Evolutionary conservation across 164 flowering plant genomes (phyloP).

Genomic region (Tetracentron sinense): DNA sequence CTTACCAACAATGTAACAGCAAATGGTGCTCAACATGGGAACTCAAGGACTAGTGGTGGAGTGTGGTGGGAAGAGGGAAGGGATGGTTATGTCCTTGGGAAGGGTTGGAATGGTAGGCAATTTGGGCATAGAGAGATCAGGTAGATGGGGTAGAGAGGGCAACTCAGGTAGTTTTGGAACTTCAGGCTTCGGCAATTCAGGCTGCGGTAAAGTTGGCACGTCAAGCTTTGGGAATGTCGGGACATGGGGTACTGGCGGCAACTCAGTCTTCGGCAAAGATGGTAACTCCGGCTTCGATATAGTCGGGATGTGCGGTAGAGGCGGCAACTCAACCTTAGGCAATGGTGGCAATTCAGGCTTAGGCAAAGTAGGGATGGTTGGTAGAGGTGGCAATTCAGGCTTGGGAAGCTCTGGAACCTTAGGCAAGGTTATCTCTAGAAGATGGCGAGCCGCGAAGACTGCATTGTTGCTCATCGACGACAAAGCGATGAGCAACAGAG

Average conservation of each 20-base stretch:
- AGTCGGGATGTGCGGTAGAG: constrained; percentile 7
- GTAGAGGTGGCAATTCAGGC: constrained; percentile 22
- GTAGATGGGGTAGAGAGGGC: background rate
- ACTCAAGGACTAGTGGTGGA: constrained; percentile 6
- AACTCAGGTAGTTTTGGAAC: constrained; percentile 1
- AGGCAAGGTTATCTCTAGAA: constrained; percentile 3
- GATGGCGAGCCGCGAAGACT: too few relatives aligned
- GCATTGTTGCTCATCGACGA: too few relatives aligned
- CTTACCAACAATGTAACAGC: too few relatives aligned
- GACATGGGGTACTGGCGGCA: background rate
- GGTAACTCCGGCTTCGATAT: constrained; percentile 11
- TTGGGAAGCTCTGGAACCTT: constrained; percentile 16
- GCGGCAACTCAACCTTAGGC: constrained; percentile 20
- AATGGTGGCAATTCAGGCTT: constrained; percentile 19
- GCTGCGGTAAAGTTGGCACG: constrained; percentile 11
- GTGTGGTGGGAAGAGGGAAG: background rate
- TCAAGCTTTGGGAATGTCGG: constrained; percentile 21
- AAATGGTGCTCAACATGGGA: too few relatives aligned
- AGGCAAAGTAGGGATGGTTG: constrained; percentile 15
- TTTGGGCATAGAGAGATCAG: too few relatives aligned
- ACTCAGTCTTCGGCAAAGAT: constrained; percentile 8
- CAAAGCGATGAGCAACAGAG: too few relatives aligned
- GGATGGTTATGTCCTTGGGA: too few relatives aligned
- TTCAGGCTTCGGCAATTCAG: constrained; percentile 12
- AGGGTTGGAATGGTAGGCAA: too few relatives aligned